Evolutionary conservation across 1,139 yeast species (phyloP), one percentile per base, ranked within the genome.

Genomic region (Pichia sp.): DNA sequence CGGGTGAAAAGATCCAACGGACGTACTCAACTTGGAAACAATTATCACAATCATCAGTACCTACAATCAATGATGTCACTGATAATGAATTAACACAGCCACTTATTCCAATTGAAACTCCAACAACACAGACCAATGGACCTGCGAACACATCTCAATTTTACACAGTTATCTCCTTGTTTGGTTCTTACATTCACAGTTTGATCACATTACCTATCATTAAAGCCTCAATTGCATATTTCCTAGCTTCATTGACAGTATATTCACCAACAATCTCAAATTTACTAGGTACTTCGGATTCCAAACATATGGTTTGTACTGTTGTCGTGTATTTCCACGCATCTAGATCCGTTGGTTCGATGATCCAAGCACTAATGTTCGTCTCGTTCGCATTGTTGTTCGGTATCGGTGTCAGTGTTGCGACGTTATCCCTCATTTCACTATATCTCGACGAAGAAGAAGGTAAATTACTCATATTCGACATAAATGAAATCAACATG

Each of bases 261-360:
- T 86, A 84, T 63, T 76, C 80, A 57, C 71, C 79, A 0, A 68
- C 77, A 3, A 71, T 87, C 39, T 77, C 85, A 27, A 57, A 62
- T 19, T 53, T 79, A 2, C 63, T 86, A 44, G 96, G 96, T 0
- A 63, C 70, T 35, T 76, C 88, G 17, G 93, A 85, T 63, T 81
- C 85, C 22, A 88, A 87, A 61, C 96, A 88, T 66, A 76, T 86
- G 58, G 81, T 85, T 8, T 89, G 95, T 21, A 88, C 96, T 0
- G 85, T 84, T 17, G 86, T 88, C 1, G 94, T 87, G 3, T 88
- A 88, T 63, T 87, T 88, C 69, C 94, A 87, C 59, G 93, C 96
- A 0, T 78, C 91, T 3, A 66, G 96, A 45, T 76, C 94, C 1
- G 77, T 79, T 48, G 96, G 96, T 0, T 79, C 88, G 21, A 87